Base-by-base conservation (phyloP, 2,329 filamentous ascomycete species). In the Hypoxylon sp. region DNA sequence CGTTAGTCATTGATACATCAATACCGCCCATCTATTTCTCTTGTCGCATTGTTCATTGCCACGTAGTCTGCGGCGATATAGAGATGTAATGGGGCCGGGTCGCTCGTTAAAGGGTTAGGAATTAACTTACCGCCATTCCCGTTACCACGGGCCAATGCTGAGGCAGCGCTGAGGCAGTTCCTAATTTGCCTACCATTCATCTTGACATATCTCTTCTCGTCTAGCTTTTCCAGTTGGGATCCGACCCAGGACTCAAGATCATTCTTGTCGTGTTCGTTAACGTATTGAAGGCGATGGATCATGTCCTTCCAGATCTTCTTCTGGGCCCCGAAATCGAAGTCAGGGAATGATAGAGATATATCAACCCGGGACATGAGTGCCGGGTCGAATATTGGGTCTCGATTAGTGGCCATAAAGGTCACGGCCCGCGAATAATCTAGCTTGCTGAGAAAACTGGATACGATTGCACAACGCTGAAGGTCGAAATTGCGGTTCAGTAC, bases 131-230 rank as follows among this genome's bases (percentile, higher is more conserved):
- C 5, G 9, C 51, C 45, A 21, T 60, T 46, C 13, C 50, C 41
- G 13, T 52, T 36, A n/a, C 30, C 30, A 25, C 43, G 57, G 13
- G 65, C 68, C 5, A 70, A 28, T 5, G 55, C 49, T 5, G 51
- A 28, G 1, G 68, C 68, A 14, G 65, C 68, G 30, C 45, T 50
- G 10, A 70, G 46, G 32, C 65, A 70, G 17, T 58, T 64, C 19
- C 58, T 60, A 23, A 70, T 70, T 19, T 70, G 61, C n/a, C 62
- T 49, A 6, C 65, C 68, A 58, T 70, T 70, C 68, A 70, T 65
- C 1, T 1, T 36, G 3, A 17, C 28, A 23, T 60, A 63, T 45
- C 9, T 23, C 0, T 59, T 43, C 11, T 43, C 21, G 7, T 65
- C 57, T 3, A 60, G 28, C 2, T 23, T 21, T 7, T 48, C 17